These are phyloP conservation scores for Candida montana DNA, from an alignment of 805 yeast genomes.

Conservation along the genomic window DNA sequence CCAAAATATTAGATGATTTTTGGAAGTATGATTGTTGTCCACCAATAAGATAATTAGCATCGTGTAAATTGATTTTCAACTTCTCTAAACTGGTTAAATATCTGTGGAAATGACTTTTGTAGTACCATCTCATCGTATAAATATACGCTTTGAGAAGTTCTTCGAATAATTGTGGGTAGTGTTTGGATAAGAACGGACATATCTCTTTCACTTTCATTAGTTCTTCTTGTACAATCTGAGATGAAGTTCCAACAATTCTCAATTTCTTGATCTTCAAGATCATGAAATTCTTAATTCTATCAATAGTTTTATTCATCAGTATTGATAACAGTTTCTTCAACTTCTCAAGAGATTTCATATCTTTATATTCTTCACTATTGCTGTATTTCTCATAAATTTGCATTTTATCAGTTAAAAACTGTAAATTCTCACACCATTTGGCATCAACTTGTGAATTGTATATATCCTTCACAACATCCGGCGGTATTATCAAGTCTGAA, in stretches of 20 bases:
- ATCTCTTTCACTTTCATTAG: slow-evolving; percentile 59
- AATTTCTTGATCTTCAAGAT: slow-evolving; percentile 61
- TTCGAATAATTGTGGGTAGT: slow-evolving; percentile 57
- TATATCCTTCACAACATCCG: slow-evolving; percentile 56
- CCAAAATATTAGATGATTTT: slow-evolving; percentile 19
- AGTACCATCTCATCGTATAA: slow-evolving; percentile 93
- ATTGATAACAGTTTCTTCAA: slow-evolving; percentile 36
- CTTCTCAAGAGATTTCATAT: slow-evolving; percentile 17
- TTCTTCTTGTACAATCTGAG: slow-evolving; percentile 69
- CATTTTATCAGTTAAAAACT: slow-evolving; percentile 51
- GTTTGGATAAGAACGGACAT: slow-evolving; percentile 48
- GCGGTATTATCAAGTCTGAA: slow-evolving; percentile 70
- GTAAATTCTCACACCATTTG: slow-evolving; percentile 63
- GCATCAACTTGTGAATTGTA: slow-evolving; percentile 50
- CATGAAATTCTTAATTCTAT: slow-evolving; percentile 67
- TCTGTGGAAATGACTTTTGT: slow-evolving; percentile 68
- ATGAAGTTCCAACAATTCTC: slow-evolving; percentile 57
- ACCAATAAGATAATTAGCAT: slow-evolving; percentile 53
- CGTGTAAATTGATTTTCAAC: slow-evolving; percentile 50
- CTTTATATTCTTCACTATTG: slow-evolving; percentile 10
- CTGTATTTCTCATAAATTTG: slow-evolving; percentile 45
- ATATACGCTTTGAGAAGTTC: slow-evolving; percentile 78
- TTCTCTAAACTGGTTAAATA: slow-evolving; percentile 69
- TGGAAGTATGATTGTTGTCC: slow-evolving; percentile 17
- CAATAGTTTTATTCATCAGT: slow-evolving; percentile 60